These are phyloP conservation scores for Suhomyces bribrorum DNA, from an alignment of 1,139 yeast species.

Conservation along the genomic window DNA sequence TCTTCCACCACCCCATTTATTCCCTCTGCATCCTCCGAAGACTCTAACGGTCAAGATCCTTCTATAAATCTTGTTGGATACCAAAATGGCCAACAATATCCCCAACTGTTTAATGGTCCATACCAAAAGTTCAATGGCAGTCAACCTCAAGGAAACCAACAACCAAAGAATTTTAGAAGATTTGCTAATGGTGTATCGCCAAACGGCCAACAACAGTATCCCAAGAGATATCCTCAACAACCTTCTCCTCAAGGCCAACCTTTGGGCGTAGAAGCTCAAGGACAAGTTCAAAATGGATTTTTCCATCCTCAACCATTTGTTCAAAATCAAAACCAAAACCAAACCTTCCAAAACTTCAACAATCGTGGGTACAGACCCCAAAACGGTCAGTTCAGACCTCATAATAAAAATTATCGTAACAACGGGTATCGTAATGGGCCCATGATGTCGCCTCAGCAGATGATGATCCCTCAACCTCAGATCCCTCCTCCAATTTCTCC, in stretches of 20 bases:
- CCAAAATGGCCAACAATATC: constrained; percentile 6
- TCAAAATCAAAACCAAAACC: constrained; percentile 25
- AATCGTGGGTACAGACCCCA: constrained; percentile 21
- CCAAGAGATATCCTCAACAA: constrained; percentile 21
- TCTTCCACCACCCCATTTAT: constrained; percentile 3
- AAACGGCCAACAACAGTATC: constrained; percentile 21
- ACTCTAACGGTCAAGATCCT: constrained; percentile 7
- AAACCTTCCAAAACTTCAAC: constrained; percentile 23
- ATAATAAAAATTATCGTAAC: constrained; percentile 17
- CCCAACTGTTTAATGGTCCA: constrained; percentile 12
- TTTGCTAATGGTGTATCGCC: constrained; percentile 14
- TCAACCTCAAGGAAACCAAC: constrained; percentile 9
- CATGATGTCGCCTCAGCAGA: constrained; percentile 15
- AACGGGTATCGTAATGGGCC: constrained; percentile 21
- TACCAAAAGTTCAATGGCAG: constrained; percentile 3
- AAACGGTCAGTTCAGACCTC: constrained; percentile 28
- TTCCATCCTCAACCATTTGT: constrained; percentile 31
- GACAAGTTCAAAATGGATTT: constrained; percentile 24
- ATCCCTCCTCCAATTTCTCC: constrained; percentile 54
- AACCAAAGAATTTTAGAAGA: constrained; percentile 25
- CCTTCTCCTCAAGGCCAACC: constrained; percentile 17
- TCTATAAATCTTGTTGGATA: constrained; percentile 8
- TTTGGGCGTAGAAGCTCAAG: constrained; percentile 17
- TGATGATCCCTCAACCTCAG: constrained; percentile 27
- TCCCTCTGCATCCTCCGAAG: constrained; percentile 12